Base-by-base conservation (phyloP, 805 yeast species). In the Blastobotrys peoriensis region DNA sequence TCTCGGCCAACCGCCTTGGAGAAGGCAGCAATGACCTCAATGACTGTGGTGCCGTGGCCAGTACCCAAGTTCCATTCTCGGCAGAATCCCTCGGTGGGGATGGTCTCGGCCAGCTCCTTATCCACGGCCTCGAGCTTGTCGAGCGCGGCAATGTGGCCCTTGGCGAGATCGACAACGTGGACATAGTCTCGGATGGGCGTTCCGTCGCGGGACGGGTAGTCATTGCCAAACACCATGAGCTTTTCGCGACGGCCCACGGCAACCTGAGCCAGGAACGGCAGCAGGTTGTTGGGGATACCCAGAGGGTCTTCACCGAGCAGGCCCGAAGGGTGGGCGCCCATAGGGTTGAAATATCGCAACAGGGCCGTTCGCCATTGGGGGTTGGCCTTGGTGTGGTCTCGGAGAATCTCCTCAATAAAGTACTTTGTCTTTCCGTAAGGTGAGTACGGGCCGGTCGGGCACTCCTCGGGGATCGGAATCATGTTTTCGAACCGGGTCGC, bases 1-100 rank as follows among this genome's bases (percentile, higher is more conserved):
- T 74, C 70, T 38, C 72, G 67, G 33, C 87, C 87, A 4, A 78
- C 79, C 8, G 83, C 83, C 41, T 70, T 69, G 55, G 77, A 71
- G 61, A 84, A 85, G 1, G 84, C 80, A 44, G 73, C 59, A 56
- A 78, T 73, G 36, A 85, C 80, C 53, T 85, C 88, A 46, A 83
- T 68, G 3, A 85, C 94, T 1, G 91, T 82, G 8, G 81, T 69
- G n/a, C 94, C 94, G 20, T 67, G 74, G 23, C 94, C 94, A 10
- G 89, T 78, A 36, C 94, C 94, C 46, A 85, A 72, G 59, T 85
- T 85, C 93, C 93, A 85, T 60, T 78, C 91, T 43, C 88, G 72
- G 56, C 73, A 79, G 42, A 77, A 66, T 5, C 85, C 86, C 15
- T 60, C 51, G 5, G 54, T 50, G 15, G 46, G 49, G 19, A 41